Conservation (phyloP, 2,329 filamentous ascomycete species). For the Magnaporthiopsis poae region DNA sequence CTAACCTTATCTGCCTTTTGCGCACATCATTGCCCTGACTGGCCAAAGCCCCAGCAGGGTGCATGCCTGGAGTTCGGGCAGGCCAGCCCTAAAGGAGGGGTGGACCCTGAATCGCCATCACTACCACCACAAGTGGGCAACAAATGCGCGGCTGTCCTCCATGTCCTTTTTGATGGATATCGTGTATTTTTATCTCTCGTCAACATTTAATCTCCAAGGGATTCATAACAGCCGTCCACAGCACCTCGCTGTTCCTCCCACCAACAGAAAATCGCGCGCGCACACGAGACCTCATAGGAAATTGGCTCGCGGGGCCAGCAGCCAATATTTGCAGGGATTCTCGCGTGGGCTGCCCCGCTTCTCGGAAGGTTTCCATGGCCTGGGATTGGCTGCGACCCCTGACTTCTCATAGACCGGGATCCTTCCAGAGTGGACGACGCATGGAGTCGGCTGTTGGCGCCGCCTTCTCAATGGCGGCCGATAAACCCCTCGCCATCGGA, state of each 20-base stretch:
- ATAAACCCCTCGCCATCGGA: neutral
- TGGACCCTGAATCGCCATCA: neutral
- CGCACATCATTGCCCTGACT: neutral
- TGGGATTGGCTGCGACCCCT: neutral
- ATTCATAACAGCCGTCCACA: no score
- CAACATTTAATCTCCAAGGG: no score
- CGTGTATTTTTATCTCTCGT: no score
- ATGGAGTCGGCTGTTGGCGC: neutral
- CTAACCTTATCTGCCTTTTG: neutral
- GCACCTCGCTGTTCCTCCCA: no score
- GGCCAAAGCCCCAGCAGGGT: neutral
- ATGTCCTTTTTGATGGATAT: neutral
- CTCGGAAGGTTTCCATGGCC: neutral
- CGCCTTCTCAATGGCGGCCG: no score
- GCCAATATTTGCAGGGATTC: neutral
- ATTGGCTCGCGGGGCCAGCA: neutral
- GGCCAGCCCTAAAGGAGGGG: neutral
- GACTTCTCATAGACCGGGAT: no score
- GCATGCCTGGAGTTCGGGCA: no score
- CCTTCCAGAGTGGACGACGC: no score
- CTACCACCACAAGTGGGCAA: no score
- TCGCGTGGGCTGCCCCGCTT: neutral
- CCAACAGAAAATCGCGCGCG: neutral
- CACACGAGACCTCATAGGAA: neutral
- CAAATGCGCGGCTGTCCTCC: neutral